A percentile compares a stretch with the other conserved stretches of the same genome.
Evolutionary conservation across 169 alveolate species (phyloP).

Genomic region (Plasmodium vinckei): DNA sequence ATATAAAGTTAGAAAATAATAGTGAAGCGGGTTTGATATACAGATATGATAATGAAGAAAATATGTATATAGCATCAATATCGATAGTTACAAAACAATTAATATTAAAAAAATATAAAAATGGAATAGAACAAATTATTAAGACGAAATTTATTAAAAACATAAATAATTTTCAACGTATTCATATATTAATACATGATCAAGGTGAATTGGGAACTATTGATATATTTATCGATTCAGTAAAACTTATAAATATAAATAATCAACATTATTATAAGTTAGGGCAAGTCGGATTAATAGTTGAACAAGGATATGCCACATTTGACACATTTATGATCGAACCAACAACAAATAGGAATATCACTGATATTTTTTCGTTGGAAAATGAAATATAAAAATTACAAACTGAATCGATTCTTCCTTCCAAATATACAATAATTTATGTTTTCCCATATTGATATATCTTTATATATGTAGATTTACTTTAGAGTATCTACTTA

Average conservation of each 20-base stretch:
- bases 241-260: conserved; percentile 24
- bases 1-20: conserved; percentile 46
- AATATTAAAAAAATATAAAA: conserved; percentile 33
- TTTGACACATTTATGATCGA: conserved; percentile 57
- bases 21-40: conserved; percentile 62
- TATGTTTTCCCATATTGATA: too few relatives aligned
- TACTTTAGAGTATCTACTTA: too few relatives aligned
- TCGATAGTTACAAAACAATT: conserved; percentile 36
- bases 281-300: conserved; percentile 28
- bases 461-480: too few relatives aligned
- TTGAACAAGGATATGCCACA: conserved; percentile 43
- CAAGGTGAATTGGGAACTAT: conserved; percentile 49
- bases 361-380: too few relatives aligned
- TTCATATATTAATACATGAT: conserved; percentile 46
- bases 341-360: neutral
- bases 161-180: conserved; percentile 62
- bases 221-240: conserved; percentile 17
- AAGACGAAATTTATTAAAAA: conserved; percentile 22
- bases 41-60: conserved; percentile 56
- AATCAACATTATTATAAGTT: conserved; percentile 44
- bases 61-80: conserved; percentile 54
- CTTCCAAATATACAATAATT: too few relatives aligned
- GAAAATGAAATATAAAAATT: too few relatives aligned
- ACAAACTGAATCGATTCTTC: too few relatives aligned
- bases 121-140: conserved; percentile 28